Conservation (phyloP, 2,329 filamentous ascomycete species). For the Scedosporium dehoogii region DNA sequence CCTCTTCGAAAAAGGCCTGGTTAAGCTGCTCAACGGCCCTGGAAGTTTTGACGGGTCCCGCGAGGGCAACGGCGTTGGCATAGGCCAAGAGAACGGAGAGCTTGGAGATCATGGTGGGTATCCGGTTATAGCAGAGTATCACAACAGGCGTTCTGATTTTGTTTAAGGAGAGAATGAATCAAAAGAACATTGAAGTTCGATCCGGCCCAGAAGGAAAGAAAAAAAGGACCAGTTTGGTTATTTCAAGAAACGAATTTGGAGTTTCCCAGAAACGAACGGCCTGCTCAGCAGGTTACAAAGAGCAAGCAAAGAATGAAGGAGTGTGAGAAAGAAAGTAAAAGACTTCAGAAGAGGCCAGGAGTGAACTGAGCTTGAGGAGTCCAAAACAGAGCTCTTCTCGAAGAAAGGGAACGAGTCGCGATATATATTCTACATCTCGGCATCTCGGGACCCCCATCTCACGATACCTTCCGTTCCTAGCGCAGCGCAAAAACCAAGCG, state of each 20-base stretch:
- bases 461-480: background rate
- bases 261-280: background rate
- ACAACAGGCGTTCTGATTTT: background rate
- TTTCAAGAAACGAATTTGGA: background rate
- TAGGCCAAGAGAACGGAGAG: conserved; percentile 8
- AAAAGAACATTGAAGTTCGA: background rate
- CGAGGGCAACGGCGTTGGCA: conserved; percentile 16
- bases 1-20: conserved; percentile 31
- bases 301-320: background rate
- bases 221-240: background rate
- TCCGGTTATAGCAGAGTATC: background rate
- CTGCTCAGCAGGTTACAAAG: conserved; percentile 2
- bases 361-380: background rate
- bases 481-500: background rate
- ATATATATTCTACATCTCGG: background rate
- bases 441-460: background rate
- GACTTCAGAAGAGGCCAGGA: background rate
- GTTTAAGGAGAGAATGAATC: background rate
- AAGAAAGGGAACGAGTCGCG: background rate
- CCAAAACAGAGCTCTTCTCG: background rate
- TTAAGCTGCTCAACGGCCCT: conserved; percentile 31
- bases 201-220: background rate
- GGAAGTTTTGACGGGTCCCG: conserved; percentile 17
- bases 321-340: background rate
- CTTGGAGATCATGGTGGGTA: background rate